These are phyloP conservation scores for Aspergillus cavernicola DNA, from an alignment of 495 filamentous ascomycete species.

Conservation along the genomic window DNA sequence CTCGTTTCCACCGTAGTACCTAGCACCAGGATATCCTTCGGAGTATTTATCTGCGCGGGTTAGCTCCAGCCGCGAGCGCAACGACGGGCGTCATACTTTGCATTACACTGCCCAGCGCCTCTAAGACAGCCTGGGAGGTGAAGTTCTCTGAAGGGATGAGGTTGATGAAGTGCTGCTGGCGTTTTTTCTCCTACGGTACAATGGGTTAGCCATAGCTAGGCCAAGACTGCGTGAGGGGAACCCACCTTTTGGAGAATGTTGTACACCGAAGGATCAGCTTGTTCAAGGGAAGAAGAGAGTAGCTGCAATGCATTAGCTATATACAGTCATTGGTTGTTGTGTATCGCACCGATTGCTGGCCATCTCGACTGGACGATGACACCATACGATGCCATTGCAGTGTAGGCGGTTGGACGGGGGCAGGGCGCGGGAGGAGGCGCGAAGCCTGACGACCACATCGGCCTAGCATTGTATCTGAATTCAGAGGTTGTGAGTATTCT, in stretches of 20 bases:
- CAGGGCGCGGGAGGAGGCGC: slow-evolving; percentile 34
- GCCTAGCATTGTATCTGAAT: slow-evolving; percentile 35
- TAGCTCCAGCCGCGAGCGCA: slow-evolving; percentile 12
- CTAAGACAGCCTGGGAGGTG: slow-evolving; percentile 93
- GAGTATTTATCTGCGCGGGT: slow-evolving; percentile 85
- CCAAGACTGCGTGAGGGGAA: not conserved
- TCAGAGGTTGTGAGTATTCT: slow-evolving; percentile 8
- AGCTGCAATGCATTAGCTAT: slow-evolving; percentile 49
- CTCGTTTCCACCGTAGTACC: slow-evolving; percentile 97
- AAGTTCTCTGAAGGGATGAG: slow-evolving; percentile 99
- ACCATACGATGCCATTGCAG: slow-evolving; percentile 35
- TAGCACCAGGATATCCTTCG: slow-evolving; percentile 92
- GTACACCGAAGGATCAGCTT: slow-evolving; percentile 82
- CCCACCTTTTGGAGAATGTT: slow-evolving; percentile 85
- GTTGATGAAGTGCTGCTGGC: slow-evolving; percentile 98
- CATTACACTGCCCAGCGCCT: slow-evolving; percentile 97
- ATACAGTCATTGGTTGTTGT: not conserved
- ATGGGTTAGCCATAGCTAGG: slow-evolving; percentile 5
- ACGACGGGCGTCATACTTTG: slow-evolving; percentile 58
- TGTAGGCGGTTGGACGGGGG: slow-evolving; percentile 21
- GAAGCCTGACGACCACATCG: slow-evolving; percentile 42
- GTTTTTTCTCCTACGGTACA: slow-evolving; percentile 85
- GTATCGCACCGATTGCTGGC: slow-evolving; percentile 42
- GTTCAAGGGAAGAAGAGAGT: slow-evolving; percentile 70
- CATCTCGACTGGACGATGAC: slow-evolving; percentile 37